A percentile compares a stretch with the other conserved stretches of the same genome.
Conservation (phyloP, 768 basidiomycete species). For the Pleurotus eryngii region DNA sequence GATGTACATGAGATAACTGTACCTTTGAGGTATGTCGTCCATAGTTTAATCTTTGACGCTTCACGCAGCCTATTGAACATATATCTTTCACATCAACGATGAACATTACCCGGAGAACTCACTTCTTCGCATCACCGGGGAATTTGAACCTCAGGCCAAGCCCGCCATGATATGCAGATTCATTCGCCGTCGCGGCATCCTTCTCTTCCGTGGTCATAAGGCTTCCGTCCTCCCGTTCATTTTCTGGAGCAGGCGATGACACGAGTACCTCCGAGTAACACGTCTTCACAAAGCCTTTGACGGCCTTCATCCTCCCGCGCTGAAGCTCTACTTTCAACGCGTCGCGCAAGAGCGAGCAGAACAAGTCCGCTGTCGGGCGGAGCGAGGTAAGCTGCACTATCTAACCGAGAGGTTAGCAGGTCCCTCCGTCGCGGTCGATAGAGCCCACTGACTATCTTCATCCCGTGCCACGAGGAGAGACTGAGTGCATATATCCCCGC, state of each 20-base stretch:
- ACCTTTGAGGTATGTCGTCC: constrained; percentile 87
- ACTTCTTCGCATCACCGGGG: constrained; percentile 93
- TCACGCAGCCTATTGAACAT: constrained; percentile 63
- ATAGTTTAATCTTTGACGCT: constrained; percentile 92
- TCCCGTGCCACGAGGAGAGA: constrained; percentile 88
- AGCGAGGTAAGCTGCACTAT: constrained; percentile 92
- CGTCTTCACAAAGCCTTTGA: constrained; percentile 87
- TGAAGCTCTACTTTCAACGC: constrained; percentile 87
- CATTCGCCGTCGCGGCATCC: constrained; percentile 40
- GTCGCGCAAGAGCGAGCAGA: constrained; percentile 86
- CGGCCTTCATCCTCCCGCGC: constrained; percentile 87
- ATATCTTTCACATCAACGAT: constrained; percentile 8
- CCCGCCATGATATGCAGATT: constrained; percentile 69
- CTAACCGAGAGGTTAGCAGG: constrained; percentile 30
- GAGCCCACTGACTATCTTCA: constrained; percentile 72
- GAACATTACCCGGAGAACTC: constrained; percentile 18
- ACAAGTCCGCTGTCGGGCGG: constrained; percentile 88
- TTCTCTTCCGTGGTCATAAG: constrained; percentile 49
- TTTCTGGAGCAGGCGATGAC: constrained; percentile 53
- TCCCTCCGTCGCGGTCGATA: neutral
- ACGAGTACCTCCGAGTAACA: constrained; percentile 93
- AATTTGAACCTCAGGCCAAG: constrained; percentile 83
- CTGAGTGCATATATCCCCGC: constrained; percentile 97
- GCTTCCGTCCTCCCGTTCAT: constrained; percentile 68
- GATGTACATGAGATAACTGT: constrained; percentile 18